phyloP scores from a whole-genome alignment of 495 filamentous ascomycete genomes.

The Penicillium odoratum region DNA sequence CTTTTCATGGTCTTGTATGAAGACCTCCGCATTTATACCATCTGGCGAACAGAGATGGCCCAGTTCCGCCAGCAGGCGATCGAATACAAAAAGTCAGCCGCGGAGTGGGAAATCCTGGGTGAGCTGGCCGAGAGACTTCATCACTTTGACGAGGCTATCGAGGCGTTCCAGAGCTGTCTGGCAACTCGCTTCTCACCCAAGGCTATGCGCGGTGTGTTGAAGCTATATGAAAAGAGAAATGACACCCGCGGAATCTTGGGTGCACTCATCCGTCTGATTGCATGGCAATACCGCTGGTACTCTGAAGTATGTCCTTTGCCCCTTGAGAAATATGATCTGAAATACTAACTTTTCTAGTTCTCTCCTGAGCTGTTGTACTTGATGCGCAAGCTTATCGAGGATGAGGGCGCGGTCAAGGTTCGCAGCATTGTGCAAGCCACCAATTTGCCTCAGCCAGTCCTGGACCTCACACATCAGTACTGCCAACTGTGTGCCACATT shows the following conservation, averaged over 20 bases:
- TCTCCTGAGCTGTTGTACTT: constrained; percentile 84
- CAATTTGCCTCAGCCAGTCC: constrained; percentile 84
- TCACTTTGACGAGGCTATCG: constrained; percentile 82
- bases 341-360: constrained; percentile 57
- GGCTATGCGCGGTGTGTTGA: constrained; percentile 81
- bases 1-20: constrained; percentile 99
- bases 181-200: constrained; percentile 83
- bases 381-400: constrained; percentile 90
- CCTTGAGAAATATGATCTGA: neutral
- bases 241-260: constrained; percentile 75
- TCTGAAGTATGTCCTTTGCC: constrained; percentile 63
- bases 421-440: constrained; percentile 96
- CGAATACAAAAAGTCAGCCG: constrained; percentile 91
- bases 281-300: constrained; percentile 99
- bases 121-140: constrained; percentile 90
- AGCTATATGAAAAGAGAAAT: constrained; percentile 68
- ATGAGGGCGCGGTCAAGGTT: constrained; percentile 96
- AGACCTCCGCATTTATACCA: constrained; percentile 96
- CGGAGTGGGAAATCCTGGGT: constrained; percentile 98
- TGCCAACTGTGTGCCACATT: constrained; percentile 92
- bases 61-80: constrained; percentile 86
- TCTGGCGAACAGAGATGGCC: constrained; percentile 97
- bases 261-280: constrained; percentile 80
- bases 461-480: constrained; percentile 95
- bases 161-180: constrained; percentile 86